Conservation (phyloP, 2,329 filamentous ascomycete genomes). For the Paraconiothyrium brasiliense region DNA sequence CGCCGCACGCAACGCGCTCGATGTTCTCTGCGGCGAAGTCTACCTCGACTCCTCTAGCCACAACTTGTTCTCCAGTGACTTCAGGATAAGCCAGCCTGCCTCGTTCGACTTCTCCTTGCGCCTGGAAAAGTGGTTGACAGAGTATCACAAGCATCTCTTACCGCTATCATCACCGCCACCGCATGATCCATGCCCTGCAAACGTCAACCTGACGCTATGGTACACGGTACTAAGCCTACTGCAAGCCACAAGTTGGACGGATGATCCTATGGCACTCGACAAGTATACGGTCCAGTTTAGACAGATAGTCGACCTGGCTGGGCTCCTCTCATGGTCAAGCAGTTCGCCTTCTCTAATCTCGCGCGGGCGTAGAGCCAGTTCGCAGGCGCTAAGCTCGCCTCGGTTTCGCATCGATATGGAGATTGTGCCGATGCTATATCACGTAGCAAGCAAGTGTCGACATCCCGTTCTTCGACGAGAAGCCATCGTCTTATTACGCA, state of each 20-base stretch:
- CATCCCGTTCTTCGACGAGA: conserved; percentile 18
- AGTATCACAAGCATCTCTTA: conserved; percentile 11
- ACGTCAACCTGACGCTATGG: conserved; percentile 9
- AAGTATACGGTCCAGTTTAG: conserved; percentile 5
- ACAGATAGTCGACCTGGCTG: conserved; percentile 3
- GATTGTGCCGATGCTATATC: conserved; percentile 15
- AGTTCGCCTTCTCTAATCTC: neutral
- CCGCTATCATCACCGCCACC: neutral
- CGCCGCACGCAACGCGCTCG: conserved; percentile 10
- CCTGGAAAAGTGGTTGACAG: conserved; percentile 11
- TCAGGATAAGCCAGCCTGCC: neutral
- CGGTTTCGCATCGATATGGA: conserved; percentile 17
- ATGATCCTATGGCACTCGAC: conserved; percentile 7
- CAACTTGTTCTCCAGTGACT: neutral
- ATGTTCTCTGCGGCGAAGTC: conserved; percentile 12
- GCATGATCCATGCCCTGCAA: conserved; percentile 1
- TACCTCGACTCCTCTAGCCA: conserved; percentile 10
- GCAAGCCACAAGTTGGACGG: conserved; percentile 2
- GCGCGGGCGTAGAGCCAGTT: neutral
- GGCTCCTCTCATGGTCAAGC: neutral
- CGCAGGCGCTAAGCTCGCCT: neutral
- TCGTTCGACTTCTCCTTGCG: neutral
- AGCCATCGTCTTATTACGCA: conserved; percentile 16
- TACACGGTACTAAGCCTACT: conserved; percentile 9
- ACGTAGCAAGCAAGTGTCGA: conserved; percentile 17